Evolutionary conservation across 345 rosid genomes (phyloP).

Genomic region (Triadica sebifera): DNA sequence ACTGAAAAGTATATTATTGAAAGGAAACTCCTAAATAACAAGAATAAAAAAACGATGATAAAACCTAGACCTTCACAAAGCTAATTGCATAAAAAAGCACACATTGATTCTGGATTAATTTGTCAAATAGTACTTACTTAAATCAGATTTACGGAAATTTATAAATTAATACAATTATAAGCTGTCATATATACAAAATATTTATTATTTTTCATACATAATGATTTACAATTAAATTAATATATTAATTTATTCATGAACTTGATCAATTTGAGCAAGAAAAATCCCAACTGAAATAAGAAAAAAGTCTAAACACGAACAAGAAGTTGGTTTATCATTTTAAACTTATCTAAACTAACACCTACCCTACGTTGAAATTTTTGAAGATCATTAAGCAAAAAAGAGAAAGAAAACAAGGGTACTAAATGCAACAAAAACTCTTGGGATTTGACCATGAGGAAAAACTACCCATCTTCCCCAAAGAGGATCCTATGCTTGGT

Average conservation of each 20-base stretch:
- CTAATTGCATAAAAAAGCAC: not conserved
- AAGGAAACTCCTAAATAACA: not conserved
- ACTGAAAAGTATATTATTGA: not conserved
- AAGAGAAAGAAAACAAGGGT: not conserved
- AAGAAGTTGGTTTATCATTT: conserved; percentile 17
- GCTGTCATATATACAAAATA: too few species aligned
- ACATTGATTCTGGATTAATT: not conserved
- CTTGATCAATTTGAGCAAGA: too few species aligned
- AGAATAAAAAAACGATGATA: not conserved
- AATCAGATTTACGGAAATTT: too few species aligned
- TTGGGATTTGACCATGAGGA: not conserved
- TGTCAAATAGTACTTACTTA: too few species aligned
- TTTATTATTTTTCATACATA: too few species aligned
- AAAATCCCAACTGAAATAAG: too few species aligned
- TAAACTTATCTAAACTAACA: conserved; percentile 20
- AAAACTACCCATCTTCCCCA: not conserved
- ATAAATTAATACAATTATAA: too few species aligned
- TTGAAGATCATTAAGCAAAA: not conserved
- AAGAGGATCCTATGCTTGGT: conserved; percentile 23
- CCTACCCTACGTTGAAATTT: conserved; percentile 20
- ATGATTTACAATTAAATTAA: too few species aligned
- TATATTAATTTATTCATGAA: too few species aligned
- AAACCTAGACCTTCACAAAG: too few species aligned
- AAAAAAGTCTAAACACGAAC: conserved; percentile 7
- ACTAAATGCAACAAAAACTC: not conserved